These are phyloP conservation scores for Davidsoniella eucalypti DNA, from an alignment of 2,329 filamentous ascomycete genomes.

Conservation along the genomic window DNA sequence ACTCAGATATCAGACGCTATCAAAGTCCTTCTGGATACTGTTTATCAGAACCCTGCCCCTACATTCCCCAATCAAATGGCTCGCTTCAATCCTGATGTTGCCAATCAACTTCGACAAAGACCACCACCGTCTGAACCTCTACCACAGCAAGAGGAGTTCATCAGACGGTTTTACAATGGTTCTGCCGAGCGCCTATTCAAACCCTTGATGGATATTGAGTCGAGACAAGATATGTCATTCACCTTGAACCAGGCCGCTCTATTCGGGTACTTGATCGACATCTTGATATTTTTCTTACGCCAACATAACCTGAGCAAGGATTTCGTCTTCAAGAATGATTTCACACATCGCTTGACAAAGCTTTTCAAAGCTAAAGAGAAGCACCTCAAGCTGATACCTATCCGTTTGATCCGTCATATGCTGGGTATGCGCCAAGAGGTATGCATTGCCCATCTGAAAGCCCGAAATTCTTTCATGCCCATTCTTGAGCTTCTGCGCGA, in stretches of 20 bases:
- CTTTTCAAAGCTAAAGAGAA: constrained; percentile 74
- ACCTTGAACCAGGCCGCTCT: constrained; percentile 74
- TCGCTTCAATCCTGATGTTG: constrained; percentile 17
- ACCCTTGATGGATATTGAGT: constrained; percentile 67
- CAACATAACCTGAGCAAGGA: constrained; percentile 80
- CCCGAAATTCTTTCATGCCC: constrained; percentile 66
- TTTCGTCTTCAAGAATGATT: constrained; percentile 66
- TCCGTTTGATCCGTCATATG: constrained; percentile 86
- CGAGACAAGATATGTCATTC: constrained; percentile 51
- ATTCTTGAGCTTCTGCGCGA: constrained; percentile 71
- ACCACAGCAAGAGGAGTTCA: constrained; percentile 69
- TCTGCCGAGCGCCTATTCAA: constrained; percentile 75
- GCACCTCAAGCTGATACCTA: constrained; percentile 80
- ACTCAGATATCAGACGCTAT: constrained; percentile 90
- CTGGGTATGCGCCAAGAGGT: constrained; percentile 79
- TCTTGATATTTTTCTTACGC: constrained; percentile 83
- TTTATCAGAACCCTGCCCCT: constrained; percentile 17
- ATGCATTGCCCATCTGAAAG: constrained; percentile 70
- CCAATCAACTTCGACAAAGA: constrained; percentile 25
- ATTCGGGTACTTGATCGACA: constrained; percentile 80
- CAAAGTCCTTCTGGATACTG: constrained; percentile 73
- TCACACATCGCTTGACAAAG: constrained; percentile 65
- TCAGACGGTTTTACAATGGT: constrained; percentile 77
- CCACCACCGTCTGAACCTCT: constrained; percentile 31
- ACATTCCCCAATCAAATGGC: constrained; percentile 17